Evolutionary conservation across 441 rosid species (phyloP).

Genomic region (Geranium incanum): DNA sequence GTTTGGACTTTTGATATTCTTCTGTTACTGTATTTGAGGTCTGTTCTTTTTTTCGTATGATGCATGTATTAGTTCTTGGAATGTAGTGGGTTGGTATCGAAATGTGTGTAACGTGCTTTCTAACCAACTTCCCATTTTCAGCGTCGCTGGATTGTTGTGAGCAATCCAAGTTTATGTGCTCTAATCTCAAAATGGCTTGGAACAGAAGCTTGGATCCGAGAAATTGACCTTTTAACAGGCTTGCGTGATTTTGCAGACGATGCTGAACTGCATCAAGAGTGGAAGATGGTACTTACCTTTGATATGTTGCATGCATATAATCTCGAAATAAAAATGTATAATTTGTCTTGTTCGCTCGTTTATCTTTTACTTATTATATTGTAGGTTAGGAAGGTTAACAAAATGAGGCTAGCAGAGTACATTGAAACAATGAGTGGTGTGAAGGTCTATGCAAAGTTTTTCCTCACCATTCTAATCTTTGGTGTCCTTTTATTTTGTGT

Average conservation of each 20-base stretch:
- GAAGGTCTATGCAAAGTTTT: slow-evolving; percentile 32
- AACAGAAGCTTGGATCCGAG: slow-evolving; percentile 26
- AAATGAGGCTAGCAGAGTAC: slow-evolving; percentile 50
- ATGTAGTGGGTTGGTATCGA: not conserved
- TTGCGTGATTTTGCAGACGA: slow-evolving; percentile 37
- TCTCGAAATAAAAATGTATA: slow-evolving; percentile 13
- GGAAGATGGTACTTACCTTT: slow-evolving; percentile 37
- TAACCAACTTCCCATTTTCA: slow-evolving; percentile 11
- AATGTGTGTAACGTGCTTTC: not conserved
- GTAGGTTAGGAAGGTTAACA: slow-evolving; percentile 46
- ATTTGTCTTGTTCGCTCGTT: slow-evolving; percentile 9
- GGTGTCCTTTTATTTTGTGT: slow-evolving; percentile 6
- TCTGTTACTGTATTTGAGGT: not conserved
- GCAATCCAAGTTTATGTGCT: slow-evolving; percentile 20
- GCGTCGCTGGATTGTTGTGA: slow-evolving; percentile 21
- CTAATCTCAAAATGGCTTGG: slow-evolving; percentile 23
- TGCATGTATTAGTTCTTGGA: not conserved
- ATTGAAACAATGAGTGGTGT: slow-evolving; percentile 50
- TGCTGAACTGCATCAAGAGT: slow-evolving; percentile 34
- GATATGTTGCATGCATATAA: slow-evolving; percentile 17
- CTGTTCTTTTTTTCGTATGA: not conserved
- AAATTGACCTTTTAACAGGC: slow-evolving; percentile 42
- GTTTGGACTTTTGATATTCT: slow-evolving; percentile 6
- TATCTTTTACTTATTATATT: slow-evolving; percentile 5
- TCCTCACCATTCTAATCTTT: slow-evolving; percentile 5